Evolutionary conservation across 2,329 filamentous ascomycete genomes (phyloP), one percentile per base, ranked within the genome.

Genomic region (Diaporthe capsici): DNA sequence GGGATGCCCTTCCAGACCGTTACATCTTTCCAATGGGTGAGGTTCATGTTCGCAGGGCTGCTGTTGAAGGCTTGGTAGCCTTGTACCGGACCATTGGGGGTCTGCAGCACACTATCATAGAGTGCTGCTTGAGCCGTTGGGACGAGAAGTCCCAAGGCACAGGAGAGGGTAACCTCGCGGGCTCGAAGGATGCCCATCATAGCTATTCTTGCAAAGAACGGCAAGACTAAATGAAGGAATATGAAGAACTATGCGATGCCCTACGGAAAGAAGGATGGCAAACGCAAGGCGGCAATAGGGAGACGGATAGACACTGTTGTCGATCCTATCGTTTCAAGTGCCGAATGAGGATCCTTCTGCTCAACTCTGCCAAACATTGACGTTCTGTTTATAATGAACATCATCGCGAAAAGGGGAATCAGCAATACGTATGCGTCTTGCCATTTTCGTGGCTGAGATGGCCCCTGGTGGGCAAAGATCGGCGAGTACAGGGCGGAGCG

Each of bases 1-100:
- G 88, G 88, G 31, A 90, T 84, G 72, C 87, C 88, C 60, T 85
- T 84, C 80, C 87, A 90, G n/a, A 84, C 84, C 42, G 89, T 86
- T 57, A 90, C 77, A n/a, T 83, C 78, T 68, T 84, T 84, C 10
- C 78, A 79, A 60, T 77, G 57, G 22, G 78, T 67, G 47, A 78
- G 72, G 47, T 72, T 75, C 61, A 75, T 75, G 61, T 76, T 75
- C 31, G 74, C 70, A n/a, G 77, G 76, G 34, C 71, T 77, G 73
- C 76, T 77, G 72, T 78, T 77, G 71, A 79, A 78, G 53, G 78
- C 78, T n/a, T 72, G 44, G 60, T 76, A 77, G 67, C 78, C 78
- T 71, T 79, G 78, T 5, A 79, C 73, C n/a, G 75, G 75, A 39
- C 78, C 78, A 72, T 77, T 72, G 63, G 68, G 61, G 20, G 78